phyloP scores from a whole-genome alignment of 2,329 filamentous ascomycete species.

The Paracoccidioides brasiliensis region DNA sequence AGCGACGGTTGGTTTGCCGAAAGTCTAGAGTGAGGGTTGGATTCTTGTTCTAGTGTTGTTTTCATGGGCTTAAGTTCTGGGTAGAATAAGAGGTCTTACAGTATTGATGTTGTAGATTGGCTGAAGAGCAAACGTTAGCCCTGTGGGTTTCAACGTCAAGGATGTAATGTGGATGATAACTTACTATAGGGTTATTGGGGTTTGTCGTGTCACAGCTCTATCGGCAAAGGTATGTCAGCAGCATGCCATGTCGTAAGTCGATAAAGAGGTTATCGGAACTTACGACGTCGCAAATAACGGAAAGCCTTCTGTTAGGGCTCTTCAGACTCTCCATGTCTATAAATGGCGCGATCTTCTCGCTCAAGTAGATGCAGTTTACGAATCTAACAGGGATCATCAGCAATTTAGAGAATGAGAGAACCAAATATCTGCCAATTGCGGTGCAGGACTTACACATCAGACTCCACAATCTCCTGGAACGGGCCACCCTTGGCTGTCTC shows the following conservation, averaged over 20 bases:
- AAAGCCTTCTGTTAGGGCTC: constrained; percentile 55
- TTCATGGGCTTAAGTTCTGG: not conserved
- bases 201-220: constrained; percentile 29
- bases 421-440: not conserved
- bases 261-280: constrained; percentile 1
- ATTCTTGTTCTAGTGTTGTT: not conserved
- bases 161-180: not conserved
- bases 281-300: constrained; percentile 64
- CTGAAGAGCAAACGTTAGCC: constrained; percentile 5
- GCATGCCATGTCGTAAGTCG: not conserved
- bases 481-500: constrained; percentile 68
- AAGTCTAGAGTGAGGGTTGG: constrained; percentile 39
- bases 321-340: constrained; percentile 58
- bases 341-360: constrained; percentile 66
- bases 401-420: not conserved
- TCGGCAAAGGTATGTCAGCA: not conserved
- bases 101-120: constrained; percentile 77
- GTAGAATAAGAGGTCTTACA: constrained; percentile 5
- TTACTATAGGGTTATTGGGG: constrained; percentile 34
- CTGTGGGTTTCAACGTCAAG: too few species aligned
- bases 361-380: constrained; percentile 83
- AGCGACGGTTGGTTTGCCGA: constrained; percentile 72
- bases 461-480: constrained; percentile 63
- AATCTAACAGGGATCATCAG: constrained; percentile 46
- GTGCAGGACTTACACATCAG: constrained; percentile 30